These are phyloP conservation scores for Aspergillus spinulosporus DNA, from an alignment of 2,329 filamentous ascomycete genomes.

Conservation along the genomic window DNA sequence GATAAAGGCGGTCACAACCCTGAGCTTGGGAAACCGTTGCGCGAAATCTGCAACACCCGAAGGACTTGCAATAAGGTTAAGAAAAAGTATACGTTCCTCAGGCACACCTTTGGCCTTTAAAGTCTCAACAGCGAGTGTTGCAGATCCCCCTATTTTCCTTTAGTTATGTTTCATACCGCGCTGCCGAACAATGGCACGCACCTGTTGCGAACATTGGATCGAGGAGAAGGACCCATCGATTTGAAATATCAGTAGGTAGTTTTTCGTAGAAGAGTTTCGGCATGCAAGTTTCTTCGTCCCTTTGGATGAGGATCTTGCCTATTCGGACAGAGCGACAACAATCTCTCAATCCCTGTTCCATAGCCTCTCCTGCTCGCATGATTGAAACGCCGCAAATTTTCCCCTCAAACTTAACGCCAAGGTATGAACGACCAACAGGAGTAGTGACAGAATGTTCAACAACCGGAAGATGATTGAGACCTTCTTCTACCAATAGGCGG, in stretches of 20 bases:
- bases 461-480: constrained; percentile 91
- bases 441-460: constrained; percentile 87
- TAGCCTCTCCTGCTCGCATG: constrained; percentile 96
- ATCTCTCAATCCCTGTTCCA: constrained; percentile 95
- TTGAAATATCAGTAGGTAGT: constrained; percentile 86
- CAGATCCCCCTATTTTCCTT: constrained; percentile 71
- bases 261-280: constrained; percentile 98
- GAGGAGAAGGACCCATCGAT: constrained; percentile 88
- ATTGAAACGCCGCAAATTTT: constrained; percentile 99
- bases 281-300: constrained; percentile 89
- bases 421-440: constrained; percentile 82
- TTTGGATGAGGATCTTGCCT: constrained; percentile 96
- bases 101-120: constrained; percentile 86
- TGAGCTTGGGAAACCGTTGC: constrained; percentile 80
- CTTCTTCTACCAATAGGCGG: constrained; percentile 92
- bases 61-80: constrained; percentile 97
- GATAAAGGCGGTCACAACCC: constrained; percentile 93
- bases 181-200: constrained; percentile 37
- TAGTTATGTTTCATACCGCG: not conserved
- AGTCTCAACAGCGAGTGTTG: constrained; percentile 94
- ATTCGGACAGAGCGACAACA: constrained; percentile 98
- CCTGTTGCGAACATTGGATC: constrained; percentile 99
- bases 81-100: constrained; percentile 91
- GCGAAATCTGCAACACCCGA: constrained; percentile 89
- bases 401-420: constrained; percentile 90